Base-by-base conservation (phyloP, 2,329 filamentous ascomycete genomes). In the Dothistroma pini region DNA sequence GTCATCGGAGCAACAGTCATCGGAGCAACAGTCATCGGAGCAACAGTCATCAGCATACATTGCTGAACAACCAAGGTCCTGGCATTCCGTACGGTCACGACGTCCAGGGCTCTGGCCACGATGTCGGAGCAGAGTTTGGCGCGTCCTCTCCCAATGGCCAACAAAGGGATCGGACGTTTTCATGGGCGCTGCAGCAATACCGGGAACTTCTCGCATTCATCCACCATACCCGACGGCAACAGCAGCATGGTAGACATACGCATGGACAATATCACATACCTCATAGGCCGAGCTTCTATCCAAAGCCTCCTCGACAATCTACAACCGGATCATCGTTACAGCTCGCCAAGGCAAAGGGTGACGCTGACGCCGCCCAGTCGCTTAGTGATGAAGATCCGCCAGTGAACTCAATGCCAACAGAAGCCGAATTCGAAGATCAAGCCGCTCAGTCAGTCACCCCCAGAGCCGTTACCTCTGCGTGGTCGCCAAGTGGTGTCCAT, bases 291-390 rank as follows among this genome's bases (percentile, higher is more conserved):
- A 81, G 79, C 61, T 86, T 87, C 55, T 87, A 84, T 59, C 85
- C 85, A 0, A 85, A 83, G 67, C 85, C 85, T 32, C 85, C 85
- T 19, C 81, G 81, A 51, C 82, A 85, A 66, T 82, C 83, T 31
- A 78, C 78, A 14, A 77, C 81, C 16, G 80, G 81, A 65, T 80
- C 82, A 58, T 79, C 78, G 2, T 53, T 61, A n/a, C 60, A 61
- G 44, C 35, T 61, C 11, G 51, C 62, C 6, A 63, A 56, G 29
- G 50, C 22, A 11, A 62, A 57, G 22, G 41, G 44, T 14, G 62
- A 63, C 22, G 31, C 34, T n/a, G 62, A 57, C 12, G 41, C 12
- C 38, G 31, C 53, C 11, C 50, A 54, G n/a, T 32, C 22, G n/a
- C 58, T 57, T 10, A 44, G 25, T 22, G 61, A 63, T 12, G 63